Evolutionary conservation across 768 basidiomycete genomes (phyloP), one percentile per base, ranked within the genome.

Genomic region (Tephrocybe sp.): DNA sequence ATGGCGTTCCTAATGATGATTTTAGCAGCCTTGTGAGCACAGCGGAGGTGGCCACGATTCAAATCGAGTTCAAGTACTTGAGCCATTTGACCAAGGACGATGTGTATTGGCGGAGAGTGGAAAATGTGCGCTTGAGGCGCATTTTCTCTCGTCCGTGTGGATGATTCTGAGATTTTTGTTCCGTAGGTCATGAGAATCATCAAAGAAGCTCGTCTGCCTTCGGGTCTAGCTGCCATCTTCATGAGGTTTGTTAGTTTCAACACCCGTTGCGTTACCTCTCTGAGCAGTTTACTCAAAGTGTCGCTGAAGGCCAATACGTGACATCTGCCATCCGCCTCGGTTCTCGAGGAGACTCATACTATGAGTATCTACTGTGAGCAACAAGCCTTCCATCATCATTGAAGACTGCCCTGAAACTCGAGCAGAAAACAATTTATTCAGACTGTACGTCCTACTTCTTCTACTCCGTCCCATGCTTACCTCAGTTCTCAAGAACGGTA

Each of bases 11-110:
- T 0, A 84, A 90, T 52, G 54, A 38, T 0, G 83, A 85, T 50
- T 84, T 84, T 53, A 71, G 74, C 3, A 81, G 80, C 1, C 68
- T 88, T 12, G 81, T 88, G 42, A 87, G 85, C 58, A 85, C 90
- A 10, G 90, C 95, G 0, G 95, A 98, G 64, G 86, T 84, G n/a
- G 81, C 86, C 7, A 95, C 91, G 0, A 71, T 96, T 20, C 93
- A 97, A 67, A 80, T 98, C 17, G 95, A 97, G 67, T 84, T 98
- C 63, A 82, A 86, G 58, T 96, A 97, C 65, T 74, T 98, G n/a
- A 84, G 83, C 44, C 67, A 83, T 53, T 65, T 97, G 38, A 92
- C 90, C 0, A 89, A 80, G 10, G 82, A 95, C 42, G 80, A 84
- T 2, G 68, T 71, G 6, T 98, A 92, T 65, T 95, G 93, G 93